phyloP scores from a whole-genome alignment of 352 stramenopile species.

The Phytophthora macrochlamydospora region DNA sequence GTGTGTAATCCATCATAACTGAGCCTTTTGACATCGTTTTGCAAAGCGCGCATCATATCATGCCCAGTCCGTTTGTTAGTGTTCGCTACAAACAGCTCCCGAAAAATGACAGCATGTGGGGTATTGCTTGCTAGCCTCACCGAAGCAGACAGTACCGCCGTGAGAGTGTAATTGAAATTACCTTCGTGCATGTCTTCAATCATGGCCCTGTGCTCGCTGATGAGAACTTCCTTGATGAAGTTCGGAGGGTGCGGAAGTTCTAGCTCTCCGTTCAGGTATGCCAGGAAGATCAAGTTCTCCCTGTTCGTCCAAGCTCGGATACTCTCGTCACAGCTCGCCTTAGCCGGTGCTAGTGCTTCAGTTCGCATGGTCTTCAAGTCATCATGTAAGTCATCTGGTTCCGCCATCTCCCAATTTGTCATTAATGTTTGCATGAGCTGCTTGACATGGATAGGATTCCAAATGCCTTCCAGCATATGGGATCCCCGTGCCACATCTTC shows the following conservation, averaged over 20 bases:
- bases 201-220: slow-evolving; percentile 2
- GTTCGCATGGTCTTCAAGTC: neutral
- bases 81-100: slow-evolving; percentile 3
- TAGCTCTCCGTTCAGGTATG: neutral
- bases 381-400: neutral
- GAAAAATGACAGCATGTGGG: neutral
- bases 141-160: neutral
- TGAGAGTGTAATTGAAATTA: neutral
- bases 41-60: slow-evolving; percentile 1
- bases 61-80: neutral
- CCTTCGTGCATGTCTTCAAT: slow-evolving; percentile 4
- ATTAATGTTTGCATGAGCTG: neutral
- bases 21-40: slow-evolving; percentile 4
- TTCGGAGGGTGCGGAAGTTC: slow-evolving; percentile 3
- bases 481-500: neutral
- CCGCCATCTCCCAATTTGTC: neutral
- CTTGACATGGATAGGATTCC: slow-evolving; percentile 2
- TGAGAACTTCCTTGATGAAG: slow-evolving; percentile 5
- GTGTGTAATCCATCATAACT: slow-evolving; percentile 1
- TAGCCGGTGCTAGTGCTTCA: neutral
- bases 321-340: slow-evolving; percentile 4
- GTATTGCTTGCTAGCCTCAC: neutral
- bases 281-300: neutral
- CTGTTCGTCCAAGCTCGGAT: neutral
- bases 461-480: slow-evolving; percentile 6